These are phyloP conservation scores for Talaromyces atroroseus DNA, from an alignment of 2,329 filamentous ascomycete species.

Conservation along the genomic window DNA sequence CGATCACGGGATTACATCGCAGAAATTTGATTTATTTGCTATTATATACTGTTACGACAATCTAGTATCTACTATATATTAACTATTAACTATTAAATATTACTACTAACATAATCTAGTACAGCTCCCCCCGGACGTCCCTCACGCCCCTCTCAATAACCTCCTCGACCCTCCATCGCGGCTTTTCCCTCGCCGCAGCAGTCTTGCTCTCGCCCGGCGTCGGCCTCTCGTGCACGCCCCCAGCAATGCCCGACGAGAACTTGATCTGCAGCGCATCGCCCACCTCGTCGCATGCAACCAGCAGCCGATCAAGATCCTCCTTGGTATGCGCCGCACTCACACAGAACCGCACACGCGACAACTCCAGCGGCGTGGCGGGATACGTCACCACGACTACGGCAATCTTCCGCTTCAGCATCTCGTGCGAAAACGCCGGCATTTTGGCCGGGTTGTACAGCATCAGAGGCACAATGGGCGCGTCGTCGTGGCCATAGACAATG, in stretches of 20 bases:
- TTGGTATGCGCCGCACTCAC: conserved; percentile 92
- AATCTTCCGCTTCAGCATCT: conserved; percentile 95
- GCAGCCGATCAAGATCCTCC: conserved; percentile 82
- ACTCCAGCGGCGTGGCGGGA: conserved; percentile 86
- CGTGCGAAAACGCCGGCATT: conserved; percentile 92
- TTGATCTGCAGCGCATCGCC: conserved; percentile 85
- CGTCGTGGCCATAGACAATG: conserved; percentile 91
- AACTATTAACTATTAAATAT: background rate
- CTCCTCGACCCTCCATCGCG: conserved; percentile 72
- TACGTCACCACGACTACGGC: conserved; percentile 94
- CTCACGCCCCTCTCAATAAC: conserved; percentile 64
- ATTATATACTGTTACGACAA: no score
- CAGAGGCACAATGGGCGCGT: conserved; percentile 89
- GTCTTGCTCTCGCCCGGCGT: conserved; percentile 45
- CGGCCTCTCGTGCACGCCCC: conserved; percentile 63
- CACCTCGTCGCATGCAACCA: conserved; percentile 85
- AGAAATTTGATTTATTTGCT: no score
- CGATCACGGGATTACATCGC: no score
- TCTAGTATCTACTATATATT: no score
- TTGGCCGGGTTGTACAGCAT: conserved; percentile 93
- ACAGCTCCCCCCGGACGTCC: conserved; percentile 65
- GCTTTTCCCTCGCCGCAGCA: conserved; percentile 46
- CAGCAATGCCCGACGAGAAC: conserved; percentile 85
- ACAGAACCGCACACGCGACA: conserved; percentile 87
- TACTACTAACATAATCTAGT: conserved; percentile 34